Conservation (phyloP, 164 flowering plant genomes). For the Cinnamomum micranthum region DNA sequence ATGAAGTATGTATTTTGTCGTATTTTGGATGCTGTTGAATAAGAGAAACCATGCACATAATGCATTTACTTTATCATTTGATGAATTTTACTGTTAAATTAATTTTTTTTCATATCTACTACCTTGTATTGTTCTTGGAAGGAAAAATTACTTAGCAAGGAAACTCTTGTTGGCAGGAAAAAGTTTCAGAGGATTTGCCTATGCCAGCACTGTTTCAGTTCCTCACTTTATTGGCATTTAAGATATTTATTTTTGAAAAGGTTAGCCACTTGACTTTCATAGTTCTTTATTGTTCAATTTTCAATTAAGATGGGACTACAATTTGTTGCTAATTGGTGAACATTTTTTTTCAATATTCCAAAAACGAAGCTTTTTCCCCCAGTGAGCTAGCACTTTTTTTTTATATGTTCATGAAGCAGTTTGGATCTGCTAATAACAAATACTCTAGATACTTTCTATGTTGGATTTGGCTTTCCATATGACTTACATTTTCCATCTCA, state of each 20-base stretch:
- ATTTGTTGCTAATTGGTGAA: too few relatives aligned
- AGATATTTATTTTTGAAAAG: conserved; percentile 66
- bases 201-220: conserved; percentile 94
- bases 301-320: too few relatives aligned
- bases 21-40: too few relatives aligned
- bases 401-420: too few relatives aligned
- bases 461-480: too few relatives aligned
- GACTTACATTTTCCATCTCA: too few relatives aligned
- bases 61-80: background rate
- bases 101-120: background rate
- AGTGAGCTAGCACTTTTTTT: too few relatives aligned
- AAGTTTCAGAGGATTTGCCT: conserved; percentile 58
- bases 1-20: background rate
- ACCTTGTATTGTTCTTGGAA: background rate
- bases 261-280: conserved; percentile 24
- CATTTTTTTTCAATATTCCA: too few relatives aligned
- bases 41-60: background rate
- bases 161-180: conserved; percentile 45
- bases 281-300: background rate
- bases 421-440: too few relatives aligned
- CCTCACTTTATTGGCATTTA: conserved; percentile 77
- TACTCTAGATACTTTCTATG: too few relatives aligned
- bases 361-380: too few relatives aligned
- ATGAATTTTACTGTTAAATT: background rate
- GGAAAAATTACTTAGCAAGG: conserved; percentile 9